Conservation (phyloP, 306 rosid genomes). For the Cicer judaicum region DNA sequence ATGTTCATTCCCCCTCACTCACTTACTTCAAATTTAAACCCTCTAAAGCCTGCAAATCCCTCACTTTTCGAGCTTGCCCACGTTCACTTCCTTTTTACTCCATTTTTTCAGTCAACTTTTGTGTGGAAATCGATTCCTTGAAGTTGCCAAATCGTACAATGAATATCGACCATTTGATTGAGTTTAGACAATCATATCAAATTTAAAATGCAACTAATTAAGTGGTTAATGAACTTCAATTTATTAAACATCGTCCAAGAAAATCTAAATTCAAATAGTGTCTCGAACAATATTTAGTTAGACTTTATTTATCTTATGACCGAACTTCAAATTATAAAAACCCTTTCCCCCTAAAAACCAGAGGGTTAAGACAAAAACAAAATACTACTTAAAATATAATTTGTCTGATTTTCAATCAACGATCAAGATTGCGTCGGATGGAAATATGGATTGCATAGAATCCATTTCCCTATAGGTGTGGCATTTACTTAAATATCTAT, state of each 20-base stretch:
- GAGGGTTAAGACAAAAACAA: too few relatives aligned
- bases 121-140: background rate
- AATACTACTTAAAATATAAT: too few relatives aligned
- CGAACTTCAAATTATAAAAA: too few relatives aligned
- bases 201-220: background rate
- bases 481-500: conserved; percentile 12
- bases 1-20: conserved; percentile 70
- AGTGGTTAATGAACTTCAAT: too few relatives aligned
- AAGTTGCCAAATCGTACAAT: background rate
- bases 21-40: conserved; percentile 54
- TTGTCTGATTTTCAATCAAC: background rate
- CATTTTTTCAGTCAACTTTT: conserved; percentile 47
- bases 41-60: conserved; percentile 70
- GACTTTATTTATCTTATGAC: too few relatives aligned
- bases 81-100: conserved; percentile 64
- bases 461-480: background rate
- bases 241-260: too few relatives aligned
- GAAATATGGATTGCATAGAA: background rate
- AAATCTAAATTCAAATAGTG: too few relatives aligned
- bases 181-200: background rate
- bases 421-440: background rate
- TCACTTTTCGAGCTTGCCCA: conserved; percentile 82
- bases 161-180: background rate
- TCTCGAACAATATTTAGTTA: too few relatives aligned
- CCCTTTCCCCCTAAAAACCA: too few relatives aligned